Evolutionary conservation across 2,329 filamentous ascomycete species (phyloP).

Genomic region (Ascochyta fabae): DNA sequence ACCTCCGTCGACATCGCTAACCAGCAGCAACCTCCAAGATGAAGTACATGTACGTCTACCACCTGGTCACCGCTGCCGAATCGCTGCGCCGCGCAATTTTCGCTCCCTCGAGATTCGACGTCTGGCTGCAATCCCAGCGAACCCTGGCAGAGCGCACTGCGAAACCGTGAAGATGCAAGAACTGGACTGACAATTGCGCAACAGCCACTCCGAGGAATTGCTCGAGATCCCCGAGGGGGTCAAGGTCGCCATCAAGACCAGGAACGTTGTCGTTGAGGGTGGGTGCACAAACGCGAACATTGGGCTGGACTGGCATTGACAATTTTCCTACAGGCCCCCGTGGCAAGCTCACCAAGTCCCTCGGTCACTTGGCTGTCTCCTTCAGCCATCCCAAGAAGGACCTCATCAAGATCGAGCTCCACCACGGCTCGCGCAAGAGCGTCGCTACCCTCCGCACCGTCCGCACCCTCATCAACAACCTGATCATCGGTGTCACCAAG

Average conservation of each 20-base stretch:
- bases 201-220: conserved; percentile 86
- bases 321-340: conserved; percentile 7
- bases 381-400: conserved; percentile 88
- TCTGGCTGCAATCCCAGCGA: conserved; percentile 20
- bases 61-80: conserved; percentile 14
- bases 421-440: conserved; percentile 98
- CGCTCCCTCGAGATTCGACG: conserved; percentile 19
- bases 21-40: conserved; percentile 70
- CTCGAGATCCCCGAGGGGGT: conserved; percentile 96
- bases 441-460: conserved; percentile 98
- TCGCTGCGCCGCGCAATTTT: conserved; percentile 23
- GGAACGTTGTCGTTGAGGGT: conserved; percentile 95
- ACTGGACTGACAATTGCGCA: conserved; percentile 40
- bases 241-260: conserved; percentile 97
- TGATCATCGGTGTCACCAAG: conserved; percentile 98
- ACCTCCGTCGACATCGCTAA: conserved; percentile 44
- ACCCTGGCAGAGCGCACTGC: conserved; percentile 19
- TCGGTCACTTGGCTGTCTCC: conserved; percentile 94
- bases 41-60: conserved; percentile 80
- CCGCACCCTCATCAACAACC: conserved; percentile 97
- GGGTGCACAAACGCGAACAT: conserved; percentile 60
- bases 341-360: conserved; percentile 95
- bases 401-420: conserved; percentile 94
- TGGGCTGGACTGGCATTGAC: conserved; percentile 8
- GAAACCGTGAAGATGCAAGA: conserved; percentile 22